Conservation (phyloP, 129 eudicot species). For the Saussurea involucrata region DNA sequence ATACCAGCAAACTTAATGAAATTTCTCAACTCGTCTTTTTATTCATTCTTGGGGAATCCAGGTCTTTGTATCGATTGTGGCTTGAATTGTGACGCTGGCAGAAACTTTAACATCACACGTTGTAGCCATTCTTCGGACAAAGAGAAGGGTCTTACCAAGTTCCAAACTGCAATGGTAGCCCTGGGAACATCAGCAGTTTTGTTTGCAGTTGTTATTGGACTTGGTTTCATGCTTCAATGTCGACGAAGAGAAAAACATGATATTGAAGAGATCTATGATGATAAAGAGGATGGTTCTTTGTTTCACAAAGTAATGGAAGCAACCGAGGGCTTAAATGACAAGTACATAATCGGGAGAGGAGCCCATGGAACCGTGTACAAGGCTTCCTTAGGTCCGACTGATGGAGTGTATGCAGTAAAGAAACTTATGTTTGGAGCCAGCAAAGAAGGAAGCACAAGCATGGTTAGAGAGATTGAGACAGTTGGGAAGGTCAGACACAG, state of each 20-base stretch:
- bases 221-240: constrained; percentile 29
- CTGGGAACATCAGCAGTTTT: constrained; percentile 36
- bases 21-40: constrained; percentile 47
- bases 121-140: constrained; percentile 35
- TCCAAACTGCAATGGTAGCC: constrained; percentile 47
- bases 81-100: constrained; percentile 27
- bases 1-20: constrained; percentile 48
- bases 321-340: constrained; percentile 62
- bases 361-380: constrained; percentile 87
- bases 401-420: constrained; percentile 64
- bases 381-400: constrained; percentile 49
- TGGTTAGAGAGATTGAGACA: constrained; percentile 84
- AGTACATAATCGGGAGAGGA: constrained; percentile 74
- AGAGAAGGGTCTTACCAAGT: constrained; percentile 32
- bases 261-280: constrained; percentile 27
- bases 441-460: constrained; percentile 56
- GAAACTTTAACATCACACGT: constrained; percentile 33
- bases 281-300: constrained; percentile 36
- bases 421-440: constrained; percentile 50
- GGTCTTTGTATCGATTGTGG: constrained; percentile 62
- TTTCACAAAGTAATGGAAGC: constrained; percentile 56
- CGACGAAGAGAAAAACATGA: constrained; percentile 30
- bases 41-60: constrained; percentile 54
- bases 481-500: constrained; percentile 83
- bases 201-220: constrained; percentile 35